Conservation (phyloP, 2,329 filamentous ascomycete genomes). For the Xylaria multiplex region DNA sequence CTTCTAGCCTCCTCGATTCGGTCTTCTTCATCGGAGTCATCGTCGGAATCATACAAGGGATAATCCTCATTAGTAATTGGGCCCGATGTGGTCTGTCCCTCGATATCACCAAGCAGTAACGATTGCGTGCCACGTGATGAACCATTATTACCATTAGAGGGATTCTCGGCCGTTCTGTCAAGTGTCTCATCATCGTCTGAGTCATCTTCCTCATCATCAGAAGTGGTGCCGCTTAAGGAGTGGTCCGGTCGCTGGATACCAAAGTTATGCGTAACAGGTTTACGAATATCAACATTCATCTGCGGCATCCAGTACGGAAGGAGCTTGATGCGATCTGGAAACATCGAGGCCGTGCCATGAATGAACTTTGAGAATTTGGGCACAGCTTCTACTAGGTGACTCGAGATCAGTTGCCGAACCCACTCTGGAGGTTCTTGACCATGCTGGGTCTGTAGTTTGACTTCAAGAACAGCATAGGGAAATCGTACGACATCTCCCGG, state of each 20-base stretch:
- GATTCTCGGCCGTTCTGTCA: constrained; percentile 34
- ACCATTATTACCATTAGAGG: constrained; percentile 36
- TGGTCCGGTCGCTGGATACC: constrained; percentile 85
- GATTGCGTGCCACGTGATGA: constrained; percentile 39
- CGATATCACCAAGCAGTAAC: constrained; percentile 67
- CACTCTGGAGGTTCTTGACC: constrained; percentile 96
- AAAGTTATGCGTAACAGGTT: constrained; percentile 87
- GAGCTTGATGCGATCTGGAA: constrained; percentile 86
- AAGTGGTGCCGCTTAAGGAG: constrained; percentile 79
- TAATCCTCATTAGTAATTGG: constrained; percentile 74
- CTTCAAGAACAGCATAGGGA: constrained; percentile 94
- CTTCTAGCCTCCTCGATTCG: constrained; percentile 80
- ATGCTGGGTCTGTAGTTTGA: constrained; percentile 95
- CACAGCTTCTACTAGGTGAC: constrained; percentile 96
- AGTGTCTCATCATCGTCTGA: constrained; percentile 70
- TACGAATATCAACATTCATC: constrained; percentile 97
- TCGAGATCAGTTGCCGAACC: constrained; percentile 92
- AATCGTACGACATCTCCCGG: constrained; percentile 88
- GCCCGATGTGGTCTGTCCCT: constrained; percentile 80
- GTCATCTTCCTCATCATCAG: constrained; percentile 78
- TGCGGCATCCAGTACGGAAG: constrained; percentile 98
- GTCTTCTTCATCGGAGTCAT: constrained; percentile 80
- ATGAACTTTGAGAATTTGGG: constrained; percentile 99
- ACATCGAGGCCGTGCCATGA: constrained; percentile 88
- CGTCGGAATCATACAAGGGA: constrained; percentile 89